Evolutionary conservation across 106 monocot genomes (phyloP), one percentile per base, ranked within the genome.

Genomic region (Dendrobium huoshanense): DNA sequence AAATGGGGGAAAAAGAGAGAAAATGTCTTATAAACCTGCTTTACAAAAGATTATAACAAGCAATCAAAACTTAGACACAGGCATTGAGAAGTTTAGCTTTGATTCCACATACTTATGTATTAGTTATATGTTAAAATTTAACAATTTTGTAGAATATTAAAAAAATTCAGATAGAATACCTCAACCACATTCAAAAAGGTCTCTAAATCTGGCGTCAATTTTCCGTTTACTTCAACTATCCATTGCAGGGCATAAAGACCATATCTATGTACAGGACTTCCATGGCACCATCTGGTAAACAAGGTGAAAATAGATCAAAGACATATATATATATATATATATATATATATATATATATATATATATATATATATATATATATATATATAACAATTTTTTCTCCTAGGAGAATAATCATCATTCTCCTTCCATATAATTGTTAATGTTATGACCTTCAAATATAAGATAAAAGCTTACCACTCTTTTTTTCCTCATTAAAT

Each of bases 161-260:
- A 37, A 37, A 72, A 31, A 72, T 72, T 25, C 16, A 37, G 15
- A 37, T 9, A 72, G 29, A 10, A 33, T 82, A 82, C 82, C 82
- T 82, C 67, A 33, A 82, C 82, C 18, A 82, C 82, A 41, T 82
- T 40, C 45, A 82, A 78, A 78, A 82, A 82, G 29, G 77, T 82
- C 11, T 82, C 82, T 4, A 82, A 31, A 55, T 82, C 82, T 78
- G 82, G 82, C 3, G 82, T 82, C 40, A 72, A 45, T 20, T 82
- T 82, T 41, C 82, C 82, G 78, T 82, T 82, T 70, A 82, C 72
- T 82, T 82, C 82, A 77, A 82, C 70, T 40, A 82, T 82, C 82
- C 82, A 82, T 72, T 82, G 82, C 8, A 82, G 78, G 67, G 82
- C 82, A 82, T 82, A 82, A 41, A 82, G 82, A 47, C 82, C 82